Evolutionary conservation across 805 yeast genomes (phyloP).

Genomic region (Lachancea nothofagi): DNA sequence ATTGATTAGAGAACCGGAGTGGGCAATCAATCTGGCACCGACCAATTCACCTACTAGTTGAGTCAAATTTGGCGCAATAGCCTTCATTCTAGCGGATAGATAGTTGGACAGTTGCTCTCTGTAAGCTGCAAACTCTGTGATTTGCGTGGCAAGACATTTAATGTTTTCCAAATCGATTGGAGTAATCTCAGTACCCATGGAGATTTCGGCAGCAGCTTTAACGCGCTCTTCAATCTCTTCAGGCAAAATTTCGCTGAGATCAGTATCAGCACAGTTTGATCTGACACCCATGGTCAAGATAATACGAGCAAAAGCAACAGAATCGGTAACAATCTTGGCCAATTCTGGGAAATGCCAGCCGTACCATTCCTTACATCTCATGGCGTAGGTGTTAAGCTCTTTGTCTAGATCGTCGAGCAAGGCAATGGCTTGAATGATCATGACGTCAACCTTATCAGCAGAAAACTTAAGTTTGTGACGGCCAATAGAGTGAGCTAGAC

Average conservation of each 20-base stretch:
- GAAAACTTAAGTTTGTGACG: constrained; percentile 96
- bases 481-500: constrained; percentile 97
- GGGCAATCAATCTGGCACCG: constrained; percentile 97
- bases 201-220: constrained; percentile 94
- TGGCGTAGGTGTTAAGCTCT: constrained; percentile 95
- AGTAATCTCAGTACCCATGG: constrained; percentile 99
- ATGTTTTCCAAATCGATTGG: constrained; percentile 84
- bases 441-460: constrained; percentile 97
- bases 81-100: constrained; percentile 91
- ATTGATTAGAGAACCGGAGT: constrained; percentile 90
- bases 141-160: constrained; percentile 88
- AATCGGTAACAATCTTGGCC: constrained; percentile 94
- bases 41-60: constrained; percentile 95
- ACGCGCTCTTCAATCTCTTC: constrained; percentile 90
- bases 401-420: constrained; percentile 94
- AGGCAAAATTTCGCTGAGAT: constrained; percentile 83
- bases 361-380: constrained; percentile 99
- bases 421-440: constrained; percentile 99
- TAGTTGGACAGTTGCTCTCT: constrained; percentile 94
- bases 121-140: constrained; percentile 91
- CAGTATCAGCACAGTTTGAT: constrained; percentile 84
- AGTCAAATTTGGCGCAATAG: constrained; percentile 96
- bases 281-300: constrained; percentile 91
- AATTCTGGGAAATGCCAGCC: constrained; percentile 99
- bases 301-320: constrained; percentile 93